Evolutionary conservation across 306 rosid species (phyloP).

Genomic region (Prunus campanulata): DNA sequence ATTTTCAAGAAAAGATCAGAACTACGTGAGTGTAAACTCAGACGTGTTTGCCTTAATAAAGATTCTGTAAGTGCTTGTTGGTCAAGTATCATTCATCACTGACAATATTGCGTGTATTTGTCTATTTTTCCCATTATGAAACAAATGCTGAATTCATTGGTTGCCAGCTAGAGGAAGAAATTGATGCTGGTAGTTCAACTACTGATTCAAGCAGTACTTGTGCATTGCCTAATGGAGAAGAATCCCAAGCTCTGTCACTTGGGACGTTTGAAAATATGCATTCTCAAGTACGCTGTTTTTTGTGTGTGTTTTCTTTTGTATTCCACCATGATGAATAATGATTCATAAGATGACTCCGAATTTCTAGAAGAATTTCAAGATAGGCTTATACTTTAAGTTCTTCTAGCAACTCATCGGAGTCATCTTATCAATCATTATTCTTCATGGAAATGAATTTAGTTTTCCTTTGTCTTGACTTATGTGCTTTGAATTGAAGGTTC

Average conservation of each 20-base stretch:
- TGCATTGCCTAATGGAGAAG: background rate
- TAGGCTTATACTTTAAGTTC: no score
- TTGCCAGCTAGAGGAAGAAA: constrained; percentile 26
- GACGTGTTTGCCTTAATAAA: constrained; percentile 7
- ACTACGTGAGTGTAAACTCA: constrained; percentile 19
- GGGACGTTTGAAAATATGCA: background rate
- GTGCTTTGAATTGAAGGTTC: no score
- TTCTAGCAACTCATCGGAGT: no score
- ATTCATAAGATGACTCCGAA: no score
- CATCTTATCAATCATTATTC: no score
- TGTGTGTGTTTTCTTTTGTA: background rate
- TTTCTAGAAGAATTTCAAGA: no score
- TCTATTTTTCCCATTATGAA: background rate
- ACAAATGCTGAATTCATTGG: background rate
- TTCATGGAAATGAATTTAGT: no score
- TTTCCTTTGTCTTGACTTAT: no score
- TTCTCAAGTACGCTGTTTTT: background rate
- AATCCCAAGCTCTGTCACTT: background rate
- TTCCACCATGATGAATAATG: background rate
- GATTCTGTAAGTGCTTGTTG: constrained; percentile 34
- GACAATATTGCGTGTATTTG: background rate
- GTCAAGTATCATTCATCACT: background rate
- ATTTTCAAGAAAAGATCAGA: constrained; percentile 42
- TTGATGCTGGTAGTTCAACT: background rate
- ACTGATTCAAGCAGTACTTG: background rate